Evolutionary conservation across 139 green algal genomes (phyloP), one percentile per base, ranked within the genome.

Genomic region (Micractinium conductrix): DNA sequence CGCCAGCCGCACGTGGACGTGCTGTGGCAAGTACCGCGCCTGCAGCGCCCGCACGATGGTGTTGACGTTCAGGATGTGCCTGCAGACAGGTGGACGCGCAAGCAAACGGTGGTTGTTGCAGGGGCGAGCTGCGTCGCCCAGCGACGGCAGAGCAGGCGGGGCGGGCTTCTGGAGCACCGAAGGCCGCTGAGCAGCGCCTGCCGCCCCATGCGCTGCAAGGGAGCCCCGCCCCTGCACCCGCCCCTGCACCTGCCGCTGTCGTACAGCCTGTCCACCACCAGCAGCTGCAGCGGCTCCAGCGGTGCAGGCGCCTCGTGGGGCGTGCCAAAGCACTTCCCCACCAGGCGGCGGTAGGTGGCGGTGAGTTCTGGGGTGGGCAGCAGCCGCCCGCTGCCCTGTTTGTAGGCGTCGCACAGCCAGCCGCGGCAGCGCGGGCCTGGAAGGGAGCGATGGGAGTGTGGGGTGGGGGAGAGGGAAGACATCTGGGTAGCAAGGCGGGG

Each of bases 211-310:
- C n/a, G n/a, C n/a, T n/a, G n/a, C n/a, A n/a, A n/a, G n/a, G n/a
- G n/a, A n/a, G n/a, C n/a, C n/a, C n/a, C n/a, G n/a, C n/a, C n/a
- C n/a, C n/a, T n/a, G n/a, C n/a, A n/a, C n/a, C n/a, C n/a, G n/a
- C n/a, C n/a, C n/a, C n/a, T n/a, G n/a, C 65, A 72, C 65, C 65
- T 72, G 65, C n/a, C n/a, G 65, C 65, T 72, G 33, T 72, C 65
- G 35, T 44, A 62, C 19, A 24, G 60, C 8, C 60, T 26, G 60
- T 68, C 60, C 60, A 68, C 60, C 6, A 68, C 1, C 60, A 68
- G 26, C 14, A 68, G 24, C 26, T 35, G 19, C 17, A 26, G 19
- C 12, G 60, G 60, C 3, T 35, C 12, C 60, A 68, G 26, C 8
- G 26, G 60, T 8, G 60, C 60, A 6, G 60, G 60, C 60, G 60